A percentile compares a stretch with the other conserved stretches of the same genome.
Evolutionary conservation across 2,329 filamentous ascomycete genomes (phyloP).

Genomic region (Acarospora socialis): DNA sequence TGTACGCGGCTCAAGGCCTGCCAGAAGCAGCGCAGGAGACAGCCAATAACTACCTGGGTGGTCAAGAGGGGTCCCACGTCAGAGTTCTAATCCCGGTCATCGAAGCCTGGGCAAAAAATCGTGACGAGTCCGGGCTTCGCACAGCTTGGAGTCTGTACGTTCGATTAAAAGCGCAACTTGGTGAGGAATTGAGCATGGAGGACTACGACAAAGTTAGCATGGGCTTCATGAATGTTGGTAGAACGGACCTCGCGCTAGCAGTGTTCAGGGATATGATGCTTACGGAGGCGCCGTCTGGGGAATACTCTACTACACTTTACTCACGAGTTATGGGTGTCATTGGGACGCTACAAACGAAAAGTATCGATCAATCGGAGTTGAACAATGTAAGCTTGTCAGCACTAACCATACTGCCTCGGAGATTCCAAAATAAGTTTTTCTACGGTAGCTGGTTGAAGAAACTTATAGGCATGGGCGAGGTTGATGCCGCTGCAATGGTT

Average conservation of each 20-base stretch:
- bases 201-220: slow-evolving; percentile 66
- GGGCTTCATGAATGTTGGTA: slow-evolving; percentile 52
- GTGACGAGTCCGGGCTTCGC: slow-evolving; percentile 33
- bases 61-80: slow-evolving; percentile 32
- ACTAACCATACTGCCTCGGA: slow-evolving; percentile 37
- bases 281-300: slow-evolving; percentile 33
- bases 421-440: slow-evolving; percentile 60
- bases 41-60: slow-evolving; percentile 29
- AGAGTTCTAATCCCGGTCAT: slow-evolving; percentile 50
- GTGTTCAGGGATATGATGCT: slow-evolving; percentile 87
- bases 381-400: slow-evolving; percentile 35
- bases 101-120: slow-evolving; percentile 44
- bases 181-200: slow-evolving; percentile 47
- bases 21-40: slow-evolving; percentile 35
- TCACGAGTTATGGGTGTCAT: slow-evolving; percentile 25
- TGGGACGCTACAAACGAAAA: slow-evolving; percentile 27
- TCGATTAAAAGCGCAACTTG: slow-evolving; percentile 47
- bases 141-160: slow-evolving; percentile 56
- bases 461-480: slow-evolving; percentile 56
- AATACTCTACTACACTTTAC: slow-evolving; percentile 33
- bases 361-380: slow-evolving; percentile 28
- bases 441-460: slow-evolving; percentile 81
- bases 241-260: slow-evolving; percentile 53
- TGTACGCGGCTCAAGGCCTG: slow-evolving; percentile 35
- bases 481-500: slow-evolving; percentile 58